Evolutionary conservation across 2,329 filamentous ascomycete species (phyloP).

Genomic region (Botrytis byssoidea): DNA sequence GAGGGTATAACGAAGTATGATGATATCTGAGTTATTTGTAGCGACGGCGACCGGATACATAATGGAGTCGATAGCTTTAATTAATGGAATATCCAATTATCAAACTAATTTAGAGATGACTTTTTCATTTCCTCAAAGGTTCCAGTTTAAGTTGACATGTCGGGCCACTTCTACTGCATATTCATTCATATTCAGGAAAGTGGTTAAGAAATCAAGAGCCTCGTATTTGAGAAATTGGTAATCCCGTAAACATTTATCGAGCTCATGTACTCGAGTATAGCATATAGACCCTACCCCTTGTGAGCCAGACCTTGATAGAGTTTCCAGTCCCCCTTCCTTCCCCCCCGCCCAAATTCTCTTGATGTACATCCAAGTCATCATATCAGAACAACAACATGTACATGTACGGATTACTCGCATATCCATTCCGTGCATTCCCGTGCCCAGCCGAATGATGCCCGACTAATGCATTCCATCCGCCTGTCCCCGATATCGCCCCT

Average conservation of each 20-base stretch:
- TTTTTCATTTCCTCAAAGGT: neutral
- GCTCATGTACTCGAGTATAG: neutral
- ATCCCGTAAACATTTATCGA: neutral
- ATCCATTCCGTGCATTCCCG: neutral
- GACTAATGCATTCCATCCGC: neutral
- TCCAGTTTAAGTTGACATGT: neutral
- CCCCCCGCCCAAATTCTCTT: neutral
- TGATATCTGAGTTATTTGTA: conserved; percentile 21
- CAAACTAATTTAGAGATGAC: neutral
- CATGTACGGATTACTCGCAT: too few species aligned
- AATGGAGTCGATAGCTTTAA: neutral
- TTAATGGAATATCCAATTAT: neutral
- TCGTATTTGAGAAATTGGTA: too few species aligned
- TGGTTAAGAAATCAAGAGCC: neutral
- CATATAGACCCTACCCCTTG: neutral
- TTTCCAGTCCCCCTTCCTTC: neutral
- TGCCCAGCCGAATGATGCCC: too few species aligned
- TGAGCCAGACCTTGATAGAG: neutral
- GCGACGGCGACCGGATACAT: neutral
- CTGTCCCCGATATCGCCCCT: neutral
- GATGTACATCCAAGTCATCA: neutral
- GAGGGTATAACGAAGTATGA: conserved; percentile 40
- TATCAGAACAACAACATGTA: neutral
- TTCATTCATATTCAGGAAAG: neutral
- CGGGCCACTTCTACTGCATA: too few species aligned